Base-by-base conservation (phyloP, 2,329 filamentous ascomycete genomes). In the Nigrospora osmanthi region DNA sequence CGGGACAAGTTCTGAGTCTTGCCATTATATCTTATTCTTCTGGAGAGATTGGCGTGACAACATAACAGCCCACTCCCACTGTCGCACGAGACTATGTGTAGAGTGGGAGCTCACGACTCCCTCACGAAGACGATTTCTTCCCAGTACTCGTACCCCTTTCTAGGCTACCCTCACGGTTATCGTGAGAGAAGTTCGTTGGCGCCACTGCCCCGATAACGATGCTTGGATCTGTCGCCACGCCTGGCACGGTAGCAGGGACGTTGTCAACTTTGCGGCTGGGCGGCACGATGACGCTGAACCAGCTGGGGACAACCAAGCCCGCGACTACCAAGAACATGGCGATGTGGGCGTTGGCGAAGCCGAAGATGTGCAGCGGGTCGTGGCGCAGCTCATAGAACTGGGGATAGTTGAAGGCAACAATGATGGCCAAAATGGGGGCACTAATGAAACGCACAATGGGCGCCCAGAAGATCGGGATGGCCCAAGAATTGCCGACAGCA, bases 401-500 rank as follows among this genome's bases (percentile, higher is more conserved):
- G 0, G 72, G 71, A 48, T 75, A 77, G 2, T 71, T 66, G 54
- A 78, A 76, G 42, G 66, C 68, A 53, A 69, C 73, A 42, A 77
- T 68, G 47, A 77, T 76, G 43, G 67, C 66, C 1, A 76, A 62
- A 15, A 73, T 66, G 0, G 72, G 74, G 0, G 66, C 71, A 12
- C 69, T 68, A 34, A 76, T 53, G 48, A 75, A 77, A 16, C 73
- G 72, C 0, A 76, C 58, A 0, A 80, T 59, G 1, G 70, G 56
- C 0, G 71, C 69, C 62, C 75, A 73, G 55, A 76, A 73, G 2
- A 43, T 47, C 1, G 76, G 75, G 19, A 80, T 76, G 3, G 58
- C 68, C 76, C 75, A 80, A 58, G 80, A 79, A 34, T 70, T 72
- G 42, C 73, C 74, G 4, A 61, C 63, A 11, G 71, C 75, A 17